Conservation (phyloP, 306 rosid species). For the Cucumis sativus region Cucumber_9930_V3 NC_026657.2:30777501-30778000, state of each 20-base stretch:
- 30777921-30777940: background rate
- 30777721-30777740: conserved; percentile 34
- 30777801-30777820: conserved; percentile 44
- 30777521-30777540: no score
- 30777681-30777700: conserved; percentile 63
- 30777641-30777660: conserved; percentile 64
- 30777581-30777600: no score
- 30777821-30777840: background rate
- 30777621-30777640: conserved; percentile 79
- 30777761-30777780: conserved; percentile 75
- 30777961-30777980: background rate
- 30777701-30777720: conserved; percentile 61
- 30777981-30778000: background rate
- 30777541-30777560: no score
- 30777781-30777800: conserved; percentile 57
- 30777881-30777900: no score
- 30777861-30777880: no score
- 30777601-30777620: conserved; percentile 15
- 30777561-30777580: no score
- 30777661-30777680: conserved; percentile 46
- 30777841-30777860: background rate
- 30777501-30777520: no score
- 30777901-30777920: background rate
- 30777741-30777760: conserved; percentile 46
- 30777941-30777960: background rate